Percentiles rank a stretch among this genome's conserved stretches.
These are phyloP conservation scores for Hortaea sp. DNA, from an alignment of 2,329 filamentous ascomycete species.

Conservation along the genomic window DNA sequence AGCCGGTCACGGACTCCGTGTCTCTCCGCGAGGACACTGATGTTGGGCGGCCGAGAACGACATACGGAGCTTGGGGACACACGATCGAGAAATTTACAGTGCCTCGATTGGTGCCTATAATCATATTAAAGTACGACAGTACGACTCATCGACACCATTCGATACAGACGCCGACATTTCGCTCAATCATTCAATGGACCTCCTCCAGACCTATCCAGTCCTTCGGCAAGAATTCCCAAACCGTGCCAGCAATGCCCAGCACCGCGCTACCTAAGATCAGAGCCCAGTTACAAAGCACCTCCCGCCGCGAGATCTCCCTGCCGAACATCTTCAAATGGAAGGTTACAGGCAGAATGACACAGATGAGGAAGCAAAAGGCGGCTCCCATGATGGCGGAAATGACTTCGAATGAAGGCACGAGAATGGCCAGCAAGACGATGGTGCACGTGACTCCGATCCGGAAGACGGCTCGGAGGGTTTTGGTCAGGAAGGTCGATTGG, in stretches of 20 bases:
- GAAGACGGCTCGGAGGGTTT: conserved; percentile 49
- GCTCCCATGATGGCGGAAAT: conserved; percentile 89
- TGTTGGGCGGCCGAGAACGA: too few species aligned
- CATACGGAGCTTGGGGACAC: too few species aligned
- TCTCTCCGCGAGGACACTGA: too few species aligned
- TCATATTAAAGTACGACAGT: too few species aligned
- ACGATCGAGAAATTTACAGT: too few species aligned
- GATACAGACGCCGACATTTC: too few species aligned
- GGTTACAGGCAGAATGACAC: conserved; percentile 75
- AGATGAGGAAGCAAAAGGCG: conserved; percentile 86
- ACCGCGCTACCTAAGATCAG: conserved; percentile 60
- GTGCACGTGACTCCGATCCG: conserved; percentile 57
- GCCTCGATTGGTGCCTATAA: too few species aligned
- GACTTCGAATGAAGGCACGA: conserved; percentile 71
- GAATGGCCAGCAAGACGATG: conserved; percentile 64
- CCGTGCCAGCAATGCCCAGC: conserved; percentile 67
- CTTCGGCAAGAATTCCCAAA: conserved; percentile 72
- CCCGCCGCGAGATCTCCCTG: conserved; percentile 52
- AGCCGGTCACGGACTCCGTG: too few species aligned
- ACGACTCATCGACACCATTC: too few species aligned
- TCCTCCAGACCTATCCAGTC: not conserved
- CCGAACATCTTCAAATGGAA: conserved; percentile 90
- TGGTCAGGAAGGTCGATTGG: conserved; percentile 47
- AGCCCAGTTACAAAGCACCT: conserved; percentile 57
- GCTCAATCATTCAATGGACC: too few species aligned